These are phyloP conservation scores for Lactifluus hygrophoroides DNA, from an alignment of 768 basidiomycete genomes.

Conservation along the genomic window DNA sequence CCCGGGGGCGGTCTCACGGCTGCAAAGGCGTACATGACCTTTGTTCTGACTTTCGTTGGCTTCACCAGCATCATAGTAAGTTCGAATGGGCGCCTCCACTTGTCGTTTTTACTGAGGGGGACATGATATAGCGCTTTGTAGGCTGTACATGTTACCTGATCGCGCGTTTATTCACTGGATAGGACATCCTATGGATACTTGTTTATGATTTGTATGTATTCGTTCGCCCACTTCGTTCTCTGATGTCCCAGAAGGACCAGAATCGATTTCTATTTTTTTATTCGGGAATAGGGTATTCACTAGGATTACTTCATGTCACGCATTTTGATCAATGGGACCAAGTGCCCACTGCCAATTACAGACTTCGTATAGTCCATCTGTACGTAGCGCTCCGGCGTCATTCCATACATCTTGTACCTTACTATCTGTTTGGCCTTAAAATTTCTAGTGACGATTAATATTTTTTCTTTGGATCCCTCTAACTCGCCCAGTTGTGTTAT, in stretches of 20 bases:
- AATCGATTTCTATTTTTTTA: background rate
- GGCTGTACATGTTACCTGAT: conserved; percentile 51
- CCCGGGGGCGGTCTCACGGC: conserved; percentile 38
- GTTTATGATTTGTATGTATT: background rate
- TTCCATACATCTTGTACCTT: background rate
- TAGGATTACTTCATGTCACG: background rate
- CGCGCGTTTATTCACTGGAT: conserved; percentile 45
- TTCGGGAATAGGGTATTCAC: background rate
- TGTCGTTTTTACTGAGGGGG: conserved; percentile 17
- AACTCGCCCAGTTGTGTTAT: no score
- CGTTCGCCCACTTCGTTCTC: background rate
- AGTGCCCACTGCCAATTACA: no score
- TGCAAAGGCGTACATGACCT: conserved; percentile 68
- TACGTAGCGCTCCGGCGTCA: background rate
- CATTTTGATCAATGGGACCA: background rate
- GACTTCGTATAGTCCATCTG: background rate
- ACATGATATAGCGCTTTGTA: conserved; percentile 38
- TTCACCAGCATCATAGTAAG: conserved; percentile 59
- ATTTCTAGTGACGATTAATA: background rate
- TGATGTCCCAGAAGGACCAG: background rate
- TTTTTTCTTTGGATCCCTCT: background rate
- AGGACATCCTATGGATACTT: conserved; percentile 5
- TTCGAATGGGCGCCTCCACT: background rate
- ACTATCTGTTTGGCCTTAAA: background rate
- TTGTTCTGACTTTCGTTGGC: conserved; percentile 76